Conservation (phyloP, 805 yeast species). For the Cephaloascus albidus region DNA sequence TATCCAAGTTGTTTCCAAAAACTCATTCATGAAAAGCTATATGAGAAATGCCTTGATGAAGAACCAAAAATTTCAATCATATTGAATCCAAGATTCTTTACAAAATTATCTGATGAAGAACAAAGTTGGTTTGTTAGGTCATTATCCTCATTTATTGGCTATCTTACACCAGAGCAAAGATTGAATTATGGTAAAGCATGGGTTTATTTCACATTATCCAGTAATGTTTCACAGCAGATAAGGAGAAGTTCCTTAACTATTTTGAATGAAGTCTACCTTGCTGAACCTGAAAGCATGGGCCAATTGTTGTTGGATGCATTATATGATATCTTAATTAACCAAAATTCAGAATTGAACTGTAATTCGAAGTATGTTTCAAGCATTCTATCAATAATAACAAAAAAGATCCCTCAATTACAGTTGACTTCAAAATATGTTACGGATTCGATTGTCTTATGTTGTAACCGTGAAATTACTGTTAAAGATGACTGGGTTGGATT, state of each 20-base stretch:
- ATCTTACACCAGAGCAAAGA: slow-evolving; percentile 10
- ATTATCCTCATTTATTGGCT: slow-evolving; percentile 19
- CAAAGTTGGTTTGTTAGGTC: slow-evolving; percentile 45
- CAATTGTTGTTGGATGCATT: slow-evolving; percentile 33
- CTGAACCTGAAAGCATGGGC: slow-evolving; percentile 30
- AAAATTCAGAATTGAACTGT: too few species aligned
- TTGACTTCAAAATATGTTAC: too few species aligned
- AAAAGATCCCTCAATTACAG: too few species aligned
- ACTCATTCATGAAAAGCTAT: too few species aligned
- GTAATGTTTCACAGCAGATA: slow-evolving; percentile 18
- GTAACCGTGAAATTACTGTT: too few species aligned
- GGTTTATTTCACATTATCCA: slow-evolving; percentile 37
- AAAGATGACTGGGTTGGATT: slow-evolving; percentile 79
- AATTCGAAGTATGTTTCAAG: too few species aligned
- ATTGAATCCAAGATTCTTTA: slow-evolving; percentile 34
- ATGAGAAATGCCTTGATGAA: too few species aligned
- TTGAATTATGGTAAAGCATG: slow-evolving; percentile 34
- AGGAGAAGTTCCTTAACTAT: slow-evolving; percentile 23
- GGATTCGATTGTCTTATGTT: too few species aligned
- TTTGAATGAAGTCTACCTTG: slow-evolving; percentile 18
- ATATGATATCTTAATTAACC: too few species aligned
- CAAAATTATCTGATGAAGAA: slow-evolving; percentile 40
- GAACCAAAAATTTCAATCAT: slow-evolving; percentile 39
- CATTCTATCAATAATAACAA: too few species aligned
- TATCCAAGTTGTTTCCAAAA: too few species aligned